Base-by-base conservation (phyloP, 2,329 filamentous ascomycete genomes). In the Aspergillus luchuensis region DNA sequence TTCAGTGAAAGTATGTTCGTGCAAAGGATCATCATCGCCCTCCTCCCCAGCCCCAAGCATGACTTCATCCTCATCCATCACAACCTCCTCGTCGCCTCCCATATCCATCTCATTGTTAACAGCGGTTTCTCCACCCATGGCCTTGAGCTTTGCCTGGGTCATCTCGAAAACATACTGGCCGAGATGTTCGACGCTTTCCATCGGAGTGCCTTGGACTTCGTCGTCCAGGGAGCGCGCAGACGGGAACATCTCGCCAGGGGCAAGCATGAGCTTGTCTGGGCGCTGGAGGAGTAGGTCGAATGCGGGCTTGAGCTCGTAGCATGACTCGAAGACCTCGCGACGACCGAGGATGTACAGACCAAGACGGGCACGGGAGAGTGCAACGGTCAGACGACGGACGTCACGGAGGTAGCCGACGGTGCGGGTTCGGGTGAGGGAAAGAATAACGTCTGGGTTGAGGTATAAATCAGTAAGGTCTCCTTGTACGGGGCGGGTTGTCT, bases 131-230 rank as follows among this genome's bases (percentile, higher is more conserved):
- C 74, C 78, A 65, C 82, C 86, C 69, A 88, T 70, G 48, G 81
- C 82, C 70, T 86, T 83, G 1, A 89, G 76, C 75, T 88, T 89
- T 7, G 87, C 87, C 71, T 89, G 86, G 3, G 92, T 96, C 92
- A 99, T 99, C 76, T 99, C 91, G 74, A 87, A 97, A 21, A 99
- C 94, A 75, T 97, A 99, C 78, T 97, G 90, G 0, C 95, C 95
- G 38, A 99, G 77, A 79, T 99, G 95, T 80, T 99, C 94, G 1
- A 98, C 89, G 36, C 90, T 87, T 69, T 94, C 91, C 91, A 99
- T 98, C 19, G 87, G 82, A 1, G 87, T 89, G n/a, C 77, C 78
- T 45, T 76, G 79, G 6, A 80, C 72, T 6, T 82, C 80, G 17
- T 81, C 82, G 8, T 81, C 80, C 17, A 79, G 74, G 4, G 72